These are phyloP conservation scores for Alliaria petiolata DNA, from an alignment of 345 rosid genomes.

Conservation along the genomic window DNA sequence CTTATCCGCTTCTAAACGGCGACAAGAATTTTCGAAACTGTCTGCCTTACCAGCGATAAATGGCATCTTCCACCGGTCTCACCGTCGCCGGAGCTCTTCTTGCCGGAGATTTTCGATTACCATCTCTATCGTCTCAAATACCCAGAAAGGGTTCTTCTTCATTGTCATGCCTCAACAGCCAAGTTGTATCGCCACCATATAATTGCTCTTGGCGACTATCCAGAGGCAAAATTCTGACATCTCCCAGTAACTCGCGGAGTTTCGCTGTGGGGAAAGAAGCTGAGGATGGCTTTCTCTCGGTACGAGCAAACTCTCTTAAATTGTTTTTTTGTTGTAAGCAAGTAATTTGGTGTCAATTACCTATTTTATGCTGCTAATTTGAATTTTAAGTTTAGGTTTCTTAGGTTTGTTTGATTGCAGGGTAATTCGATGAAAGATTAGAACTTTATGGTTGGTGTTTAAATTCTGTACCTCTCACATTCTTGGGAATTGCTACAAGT, in stretches of 20 bases:
- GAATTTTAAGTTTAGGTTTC: too few species aligned
- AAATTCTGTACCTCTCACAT: not conserved
- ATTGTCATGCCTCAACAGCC: slow-evolving; percentile 16
- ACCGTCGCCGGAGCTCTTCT: slow-evolving; percentile 34
- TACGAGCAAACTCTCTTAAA: slow-evolving; percentile 20
- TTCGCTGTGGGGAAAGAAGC: too few species aligned
- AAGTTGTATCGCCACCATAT: slow-evolving; percentile 8
- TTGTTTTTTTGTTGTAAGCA: not conserved
- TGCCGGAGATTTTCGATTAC: slow-evolving; percentile 28
- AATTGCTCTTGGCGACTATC: slow-evolving; percentile 31
- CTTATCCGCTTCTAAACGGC: slow-evolving; percentile 27
- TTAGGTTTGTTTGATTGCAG: not conserved
- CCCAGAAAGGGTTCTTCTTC: slow-evolving; percentile 31
- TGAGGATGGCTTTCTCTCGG: slow-evolving; percentile 54
- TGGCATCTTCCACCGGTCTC: slow-evolving; percentile 44
- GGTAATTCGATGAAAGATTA: not conserved
- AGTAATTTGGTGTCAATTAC: not conserved
- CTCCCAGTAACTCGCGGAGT: slow-evolving; percentile 23
- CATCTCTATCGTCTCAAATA: slow-evolving; percentile 14
- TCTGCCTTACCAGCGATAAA: slow-evolving; percentile 16
- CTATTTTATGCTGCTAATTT: too few species aligned
- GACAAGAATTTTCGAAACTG: slow-evolving; percentile 9
- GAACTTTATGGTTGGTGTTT: not conserved
- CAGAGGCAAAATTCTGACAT: slow-evolving; percentile 28
- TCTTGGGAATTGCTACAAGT: not conserved